Evolutionary conservation across 192 early-diverging fungal genomes (phyloP), one percentile per base, ranked within the genome.

Genomic region (Umbelopsis sp.): DNA sequence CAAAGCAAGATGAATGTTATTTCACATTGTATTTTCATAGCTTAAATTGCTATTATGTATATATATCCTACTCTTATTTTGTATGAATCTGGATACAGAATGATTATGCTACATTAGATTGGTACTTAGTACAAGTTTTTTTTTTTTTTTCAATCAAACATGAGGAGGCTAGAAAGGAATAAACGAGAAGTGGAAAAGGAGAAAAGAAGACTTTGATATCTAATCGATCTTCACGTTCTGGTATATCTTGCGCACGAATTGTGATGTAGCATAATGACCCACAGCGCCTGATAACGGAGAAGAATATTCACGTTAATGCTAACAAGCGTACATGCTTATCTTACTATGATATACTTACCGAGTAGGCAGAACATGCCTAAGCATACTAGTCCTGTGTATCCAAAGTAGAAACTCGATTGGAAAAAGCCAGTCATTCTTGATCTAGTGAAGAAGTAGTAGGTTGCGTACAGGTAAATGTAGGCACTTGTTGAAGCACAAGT

Each of bases 361-460:
- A 94, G 77, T 77, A 92, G 84, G 47, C 85, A 74, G 67, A 90
- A 91, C 70, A 91, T 75, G 12, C 84, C 86, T 72, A 90, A 79
- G 58, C 90, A 90, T 15, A 84, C 74, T 67, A 94, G 67, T 1
- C 77, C 87, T 3, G 88, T 92, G 67, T 94, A 92, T 51, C 90
- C 91, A 83, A 94, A 94, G 74, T 92, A 94, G 74, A 91, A 94
- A 20, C 84, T 86, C 11, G 88, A 85, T 69, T 94, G 92, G 73
- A 94, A 92, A 15, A 87, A 61, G 4, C 92, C 92, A 71, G 89
- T 83, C 92, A 94, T 94, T 79, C 90, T 91, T 68, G 91, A 91
- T 72, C 84, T 83, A 21, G 76, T 74, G 53, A 84, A 71, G 74
- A 82, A 95, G 66, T 94, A 95, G 74, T 93, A 92, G 51, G 93